A percentile compares a stretch with the other conserved stretches of the same genome.
Conservation (phyloP, 768 basidiomycete genomes). For the Agaricus bisporus region DNA sequence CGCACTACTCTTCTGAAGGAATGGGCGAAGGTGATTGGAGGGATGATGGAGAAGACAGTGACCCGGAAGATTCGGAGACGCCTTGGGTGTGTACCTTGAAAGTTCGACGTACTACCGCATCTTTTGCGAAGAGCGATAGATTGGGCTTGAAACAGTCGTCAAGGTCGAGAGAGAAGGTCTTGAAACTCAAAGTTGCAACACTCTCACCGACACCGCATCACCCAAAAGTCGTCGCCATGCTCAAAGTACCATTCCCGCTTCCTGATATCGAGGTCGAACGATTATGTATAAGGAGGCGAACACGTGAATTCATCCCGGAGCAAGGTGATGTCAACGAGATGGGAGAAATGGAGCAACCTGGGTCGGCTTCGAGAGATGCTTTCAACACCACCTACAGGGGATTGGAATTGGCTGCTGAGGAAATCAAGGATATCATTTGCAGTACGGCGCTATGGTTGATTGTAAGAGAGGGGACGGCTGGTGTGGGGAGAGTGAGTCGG, state of each 20-base stretch:
- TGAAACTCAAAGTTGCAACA: conserved; percentile 70
- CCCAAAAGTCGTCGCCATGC: conserved; percentile 87
- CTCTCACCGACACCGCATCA: conserved; percentile 92
- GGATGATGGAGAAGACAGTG: conserved; percentile 75
- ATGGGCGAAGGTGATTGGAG: conserved; percentile 16
- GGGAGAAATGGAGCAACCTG: not conserved
- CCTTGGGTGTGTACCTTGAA: conserved; percentile 91
- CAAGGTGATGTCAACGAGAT: conserved; percentile 16
- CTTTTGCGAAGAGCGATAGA: conserved; percentile 8
- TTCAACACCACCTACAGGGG: conserved; percentile 28
- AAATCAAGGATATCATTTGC: conserved; percentile 89
- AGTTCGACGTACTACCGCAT: conserved; percentile 38
- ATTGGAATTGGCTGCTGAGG: conserved; percentile 75
- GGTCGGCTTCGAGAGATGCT: conserved; percentile 15
- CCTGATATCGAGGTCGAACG: conserved; percentile 73
- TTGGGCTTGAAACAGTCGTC: conserved; percentile 1
- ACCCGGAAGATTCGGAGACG: conserved; percentile 94
- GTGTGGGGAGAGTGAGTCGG: conserved; percentile 71
- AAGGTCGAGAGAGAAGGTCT: conserved; percentile 18
- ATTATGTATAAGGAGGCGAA: conserved; percentile 45
- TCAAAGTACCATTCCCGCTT: conserved; percentile 87
- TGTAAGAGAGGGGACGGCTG: conserved; percentile 89
- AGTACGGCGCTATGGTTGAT: conserved; percentile 88
- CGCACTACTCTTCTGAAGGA: conserved; percentile 1
- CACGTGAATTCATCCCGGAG: not conserved